Conservation (phyloP, 257 asterid genomes). For the Salvia miltiorrhiza region DNA sequence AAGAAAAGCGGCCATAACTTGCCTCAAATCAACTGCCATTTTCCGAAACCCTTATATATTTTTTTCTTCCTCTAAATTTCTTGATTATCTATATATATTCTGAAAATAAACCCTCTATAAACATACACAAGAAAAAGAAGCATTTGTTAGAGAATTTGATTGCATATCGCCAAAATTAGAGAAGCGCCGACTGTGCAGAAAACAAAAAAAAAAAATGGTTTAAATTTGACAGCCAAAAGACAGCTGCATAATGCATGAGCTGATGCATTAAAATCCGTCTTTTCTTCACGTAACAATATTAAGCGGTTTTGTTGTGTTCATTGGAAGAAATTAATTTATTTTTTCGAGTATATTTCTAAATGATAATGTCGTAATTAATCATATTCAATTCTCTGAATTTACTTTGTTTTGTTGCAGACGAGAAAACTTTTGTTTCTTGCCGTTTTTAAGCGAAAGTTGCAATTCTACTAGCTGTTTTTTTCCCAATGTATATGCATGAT, state of each 20-base stretch:
- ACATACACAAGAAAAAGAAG: not conserved
- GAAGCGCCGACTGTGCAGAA: conserved; percentile 27
- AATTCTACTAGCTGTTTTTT: too few relatives aligned
- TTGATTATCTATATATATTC: not conserved
- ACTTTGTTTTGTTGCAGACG: too few relatives aligned
- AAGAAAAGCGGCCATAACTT: conserved; percentile 51
- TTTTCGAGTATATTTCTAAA: too few relatives aligned
- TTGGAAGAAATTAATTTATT: not conserved
- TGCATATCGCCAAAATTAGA: conserved; percentile 3
- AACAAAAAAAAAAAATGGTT: conserved; percentile 14
- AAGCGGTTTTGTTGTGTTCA: conserved; percentile 12
- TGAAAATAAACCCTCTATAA: not conserved
- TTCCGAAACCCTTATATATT: not conserved
- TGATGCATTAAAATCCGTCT: conserved; percentile 22
- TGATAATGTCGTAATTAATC: too few relatives aligned
- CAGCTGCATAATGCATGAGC: conserved; percentile 34
- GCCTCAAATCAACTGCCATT: conserved; percentile 50
- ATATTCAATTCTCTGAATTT: too few relatives aligned
- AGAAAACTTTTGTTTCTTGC: too few relatives aligned
- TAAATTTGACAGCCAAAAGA: conserved; percentile 22
- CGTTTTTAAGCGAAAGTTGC: too few relatives aligned
- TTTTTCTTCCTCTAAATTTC: not conserved
- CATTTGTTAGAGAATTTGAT: not conserved
- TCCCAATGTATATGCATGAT: too few relatives aligned
- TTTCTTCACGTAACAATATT: conserved; percentile 3